A percentile compares a stretch with the other conserved stretches of the same genome.
Evolutionary conservation across 768 basidiomycete genomes (phyloP).

Genomic region (Hericium rajendrae): DNA sequence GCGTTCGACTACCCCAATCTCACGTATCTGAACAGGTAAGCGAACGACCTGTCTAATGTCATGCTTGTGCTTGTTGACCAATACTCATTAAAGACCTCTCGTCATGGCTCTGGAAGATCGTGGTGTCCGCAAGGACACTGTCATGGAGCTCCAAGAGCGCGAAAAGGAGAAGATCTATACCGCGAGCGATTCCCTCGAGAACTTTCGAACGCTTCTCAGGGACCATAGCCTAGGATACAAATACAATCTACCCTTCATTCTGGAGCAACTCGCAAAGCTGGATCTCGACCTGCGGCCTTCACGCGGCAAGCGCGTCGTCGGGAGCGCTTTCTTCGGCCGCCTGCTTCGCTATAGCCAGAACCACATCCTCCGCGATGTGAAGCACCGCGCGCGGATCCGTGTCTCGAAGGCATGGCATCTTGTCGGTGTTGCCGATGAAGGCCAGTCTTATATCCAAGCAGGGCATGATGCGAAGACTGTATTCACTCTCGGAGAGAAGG

Average conservation of each 20-base stretch:
- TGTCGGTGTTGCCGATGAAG: constrained; percentile 80
- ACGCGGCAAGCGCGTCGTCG: constrained; percentile 27
- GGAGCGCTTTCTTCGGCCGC: constrained; percentile 48
- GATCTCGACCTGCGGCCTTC: constrained; percentile 37
- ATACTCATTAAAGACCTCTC: constrained; percentile 37
- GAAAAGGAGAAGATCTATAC: constrained; percentile 49
- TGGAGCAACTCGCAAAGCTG: constrained; percentile 39
- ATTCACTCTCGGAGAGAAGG: neutral
- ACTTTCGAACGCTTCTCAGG: constrained; percentile 40
- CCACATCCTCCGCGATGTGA: constrained; percentile 62
- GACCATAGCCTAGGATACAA: constrained; percentile 34
- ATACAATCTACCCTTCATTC: constrained; percentile 41
- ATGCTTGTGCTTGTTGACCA: neutral
- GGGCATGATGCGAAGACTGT: constrained; percentile 1
- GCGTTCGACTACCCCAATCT: constrained; percentile 49
- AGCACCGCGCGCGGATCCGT: constrained; percentile 65
- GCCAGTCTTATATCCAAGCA: constrained; percentile 43
- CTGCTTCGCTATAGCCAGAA: constrained; percentile 54
- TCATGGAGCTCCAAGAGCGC: constrained; percentile 50
- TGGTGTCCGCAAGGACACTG: constrained; percentile 47
- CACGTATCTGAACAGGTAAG: constrained; percentile 61
- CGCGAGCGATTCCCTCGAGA: constrained; percentile 45
- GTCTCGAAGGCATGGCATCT: constrained; percentile 60
- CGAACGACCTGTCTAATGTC: neutral
- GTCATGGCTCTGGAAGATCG: constrained; percentile 76